phyloP scores from a whole-genome alignment of 2,329 filamentous ascomycete genomes.

The Monosporascus sp. region DNA sequence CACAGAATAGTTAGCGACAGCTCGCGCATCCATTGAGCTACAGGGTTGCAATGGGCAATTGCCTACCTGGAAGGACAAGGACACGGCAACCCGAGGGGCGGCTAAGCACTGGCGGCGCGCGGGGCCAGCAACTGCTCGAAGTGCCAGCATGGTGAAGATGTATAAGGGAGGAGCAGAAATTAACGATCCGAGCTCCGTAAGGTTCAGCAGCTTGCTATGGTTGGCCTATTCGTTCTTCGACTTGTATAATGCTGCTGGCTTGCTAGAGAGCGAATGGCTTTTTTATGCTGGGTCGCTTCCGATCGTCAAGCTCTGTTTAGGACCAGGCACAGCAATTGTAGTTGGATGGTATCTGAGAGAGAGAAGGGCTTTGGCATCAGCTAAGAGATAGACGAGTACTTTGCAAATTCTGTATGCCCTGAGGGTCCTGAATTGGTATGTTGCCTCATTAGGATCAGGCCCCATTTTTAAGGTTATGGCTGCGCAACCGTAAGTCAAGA shows the following conservation, averaged over 20 bases:
- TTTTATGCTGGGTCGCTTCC: constrained; percentile 3
- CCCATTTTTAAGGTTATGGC: too few species aligned
- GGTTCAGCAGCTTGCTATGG: constrained; percentile 8
- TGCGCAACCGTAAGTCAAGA: too few species aligned
- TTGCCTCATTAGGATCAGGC: too few species aligned
- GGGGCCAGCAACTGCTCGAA: constrained; percentile 71
- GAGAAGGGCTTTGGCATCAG: constrained; percentile 1
- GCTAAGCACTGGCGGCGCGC: constrained; percentile 74
- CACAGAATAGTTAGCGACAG: constrained; percentile 19
- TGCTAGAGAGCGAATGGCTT: constrained; percentile 4
- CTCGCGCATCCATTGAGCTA: constrained; percentile 2
- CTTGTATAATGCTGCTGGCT: constrained; percentile 2
- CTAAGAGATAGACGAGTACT: too few species aligned
- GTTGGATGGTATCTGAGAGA: constrained; percentile 11
- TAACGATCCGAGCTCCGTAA: too few species aligned
- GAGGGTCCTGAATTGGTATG: too few species aligned
- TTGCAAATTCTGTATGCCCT: too few species aligned
- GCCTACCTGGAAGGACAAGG: constrained; percentile 53
- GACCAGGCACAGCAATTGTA: constrained; percentile 7
- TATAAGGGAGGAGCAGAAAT: constrained; percentile 3
- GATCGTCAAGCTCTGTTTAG: background rate
- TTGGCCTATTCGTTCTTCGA: constrained; percentile 12
- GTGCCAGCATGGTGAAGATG: constrained; percentile 68
- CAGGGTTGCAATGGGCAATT: constrained; percentile 10
- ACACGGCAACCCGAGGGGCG: constrained; percentile 51